phyloP scores from a whole-genome alignment of 2,329 filamentous ascomycete species.

The Zasmidium angulare region DNA sequence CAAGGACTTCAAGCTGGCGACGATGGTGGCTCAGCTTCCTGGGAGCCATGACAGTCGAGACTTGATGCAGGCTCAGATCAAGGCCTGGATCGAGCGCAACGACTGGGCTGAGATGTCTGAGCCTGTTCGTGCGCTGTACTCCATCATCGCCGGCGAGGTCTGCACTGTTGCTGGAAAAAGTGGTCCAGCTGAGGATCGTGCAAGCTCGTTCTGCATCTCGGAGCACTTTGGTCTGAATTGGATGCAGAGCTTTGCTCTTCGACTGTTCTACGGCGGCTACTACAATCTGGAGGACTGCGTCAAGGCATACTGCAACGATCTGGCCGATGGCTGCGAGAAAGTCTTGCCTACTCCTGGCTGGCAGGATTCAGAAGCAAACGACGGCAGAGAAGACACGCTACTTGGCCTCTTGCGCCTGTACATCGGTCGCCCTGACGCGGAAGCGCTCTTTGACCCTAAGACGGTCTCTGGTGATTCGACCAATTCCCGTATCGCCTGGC shows the following conservation, averaged over 20 bases:
- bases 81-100: slow-evolving; percentile 79
- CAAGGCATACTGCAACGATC: slow-evolving; percentile 68
- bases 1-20: slow-evolving; percentile 80
- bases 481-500: slow-evolving; percentile 78
- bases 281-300: slow-evolving; percentile 71
- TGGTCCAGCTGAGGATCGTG: slow-evolving; percentile 74
- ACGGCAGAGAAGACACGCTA: slow-evolving; percentile 71
- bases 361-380: slow-evolving; percentile 29
- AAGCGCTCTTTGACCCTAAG: slow-evolving; percentile 71
- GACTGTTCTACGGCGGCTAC: slow-evolving; percentile 81
- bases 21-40: slow-evolving; percentile 79
- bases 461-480: slow-evolving; percentile 74
- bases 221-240: slow-evolving; percentile 84
- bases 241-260: slow-evolving; percentile 88
- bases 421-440: slow-evolving; percentile 49
- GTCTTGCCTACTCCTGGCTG: slow-evolving; percentile 70
- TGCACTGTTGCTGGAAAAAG: slow-evolving; percentile 77
- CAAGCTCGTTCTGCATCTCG: slow-evolving; percentile 77
- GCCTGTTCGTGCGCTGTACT: slow-evolving; percentile 81
- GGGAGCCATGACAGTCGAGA: slow-evolving; percentile 66
- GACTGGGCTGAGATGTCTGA: slow-evolving; percentile 85
- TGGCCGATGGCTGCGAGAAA: slow-evolving; percentile 67
- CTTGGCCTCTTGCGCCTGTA: slow-evolving; percentile 79
- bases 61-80: slow-evolving; percentile 77
- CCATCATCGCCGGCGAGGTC: slow-evolving; percentile 85